Percentiles rank a stretch among this genome's conserved stretches.
These are phyloP conservation scores for Claviceps monticola DNA, from an alignment of 2,329 filamentous ascomycete genomes.

Conservation along the genomic window DNA sequence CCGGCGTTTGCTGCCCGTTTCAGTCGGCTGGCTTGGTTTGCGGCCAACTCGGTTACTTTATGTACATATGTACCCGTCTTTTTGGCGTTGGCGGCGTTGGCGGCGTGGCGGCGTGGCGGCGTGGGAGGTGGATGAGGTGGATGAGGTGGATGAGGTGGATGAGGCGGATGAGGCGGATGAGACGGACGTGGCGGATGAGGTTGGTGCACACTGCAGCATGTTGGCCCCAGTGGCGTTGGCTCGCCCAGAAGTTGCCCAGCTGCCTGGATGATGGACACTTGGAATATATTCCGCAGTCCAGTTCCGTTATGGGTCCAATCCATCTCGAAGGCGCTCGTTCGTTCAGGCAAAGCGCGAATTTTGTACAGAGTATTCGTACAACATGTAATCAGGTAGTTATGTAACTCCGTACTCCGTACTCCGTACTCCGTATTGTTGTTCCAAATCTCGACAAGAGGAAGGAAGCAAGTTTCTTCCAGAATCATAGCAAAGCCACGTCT, in stretches of 20 bases:
- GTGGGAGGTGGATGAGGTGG: not conserved
- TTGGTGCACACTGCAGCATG: no score
- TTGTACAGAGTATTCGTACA: no score
- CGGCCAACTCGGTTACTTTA: not conserved
- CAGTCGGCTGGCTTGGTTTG: not conserved
- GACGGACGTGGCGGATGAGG: not conserved
- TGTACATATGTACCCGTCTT: not conserved
- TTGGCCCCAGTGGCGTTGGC: not conserved
- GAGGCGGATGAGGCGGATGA: not conserved
- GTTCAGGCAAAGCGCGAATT: not conserved
- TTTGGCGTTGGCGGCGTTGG: not conserved
- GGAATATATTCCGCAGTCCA: not conserved
- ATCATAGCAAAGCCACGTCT: conserved; percentile 14
- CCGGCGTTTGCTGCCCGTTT: not conserved
- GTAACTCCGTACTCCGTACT: no score
- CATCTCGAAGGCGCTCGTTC: not conserved
- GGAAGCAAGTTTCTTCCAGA: conserved; percentile 16
- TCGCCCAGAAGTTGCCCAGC: no score
- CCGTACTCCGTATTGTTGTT: no score
- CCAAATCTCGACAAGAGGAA: not conserved
- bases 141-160: not conserved
- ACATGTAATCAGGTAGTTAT: no score
- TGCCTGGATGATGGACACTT: not conserved
- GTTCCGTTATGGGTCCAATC: not conserved
- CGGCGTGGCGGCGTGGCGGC: no score